A percentile compares a stretch with the other conserved stretches of the same genome.
Conservation (phyloP, 1,284 basidiomycete genomes). For the Phellopilus nigrolimitatus region DNA sequence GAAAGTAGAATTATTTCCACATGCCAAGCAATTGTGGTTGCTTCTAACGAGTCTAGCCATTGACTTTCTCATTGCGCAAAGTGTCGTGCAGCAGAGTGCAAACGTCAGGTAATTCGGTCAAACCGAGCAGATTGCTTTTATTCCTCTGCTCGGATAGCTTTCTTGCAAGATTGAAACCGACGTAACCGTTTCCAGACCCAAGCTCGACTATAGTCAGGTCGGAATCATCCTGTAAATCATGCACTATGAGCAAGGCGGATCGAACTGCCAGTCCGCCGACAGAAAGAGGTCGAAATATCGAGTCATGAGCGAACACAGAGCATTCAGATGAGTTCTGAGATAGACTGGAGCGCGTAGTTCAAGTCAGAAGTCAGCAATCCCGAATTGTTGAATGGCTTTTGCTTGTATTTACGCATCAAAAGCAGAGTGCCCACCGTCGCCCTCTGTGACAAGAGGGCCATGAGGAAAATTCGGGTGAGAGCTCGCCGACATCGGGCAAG, state of each 20-base stretch:
- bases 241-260: slow-evolving; percentile 49
- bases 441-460: slow-evolving; percentile 16
- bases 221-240: not conserved
- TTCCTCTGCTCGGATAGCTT: slow-evolving; percentile 24
- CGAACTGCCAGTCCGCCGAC: slow-evolving; percentile 39
- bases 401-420: slow-evolving; percentile 49
- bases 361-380: slow-evolving; percentile 55
- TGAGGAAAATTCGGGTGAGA: slow-evolving; percentile 34
- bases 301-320: slow-evolving; percentile 42
- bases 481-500: not conserved
- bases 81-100: slow-evolving; percentile 58
- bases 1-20: slow-evolving; percentile 50
- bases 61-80: slow-evolving; percentile 27
- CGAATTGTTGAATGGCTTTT: slow-evolving; percentile 59
- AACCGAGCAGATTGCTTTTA: slow-evolving; percentile 40
- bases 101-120: slow-evolving; percentile 70
- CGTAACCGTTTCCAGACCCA: slow-evolving; percentile 67
- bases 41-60: slow-evolving; percentile 5
- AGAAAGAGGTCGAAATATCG: slow-evolving; percentile 45
- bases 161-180: slow-evolving; percentile 46
- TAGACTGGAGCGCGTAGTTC: too few species aligned
- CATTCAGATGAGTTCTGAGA: not conserved
- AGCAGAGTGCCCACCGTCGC: slow-evolving; percentile 19
- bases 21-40: slow-evolving; percentile 3
- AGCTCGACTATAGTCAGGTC: slow-evolving; percentile 49